Conservation (phyloP, 2,329 filamentous ascomycete species). For the Aspergillus transmontanensis region DNA sequence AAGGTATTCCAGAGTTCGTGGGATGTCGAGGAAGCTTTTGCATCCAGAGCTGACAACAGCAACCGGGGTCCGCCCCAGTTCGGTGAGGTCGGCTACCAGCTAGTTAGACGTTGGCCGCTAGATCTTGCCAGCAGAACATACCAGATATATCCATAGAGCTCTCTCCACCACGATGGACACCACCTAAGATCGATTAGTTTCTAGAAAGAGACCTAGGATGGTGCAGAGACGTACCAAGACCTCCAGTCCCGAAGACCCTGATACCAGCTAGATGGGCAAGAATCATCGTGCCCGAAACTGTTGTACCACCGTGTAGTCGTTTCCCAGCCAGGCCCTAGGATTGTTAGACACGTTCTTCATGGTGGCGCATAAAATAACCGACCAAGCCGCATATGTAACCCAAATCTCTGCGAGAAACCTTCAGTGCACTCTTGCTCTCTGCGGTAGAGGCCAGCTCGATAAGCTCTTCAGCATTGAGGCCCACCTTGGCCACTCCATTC, state of each 20-base stretch:
- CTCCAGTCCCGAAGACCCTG: constrained; percentile 90
- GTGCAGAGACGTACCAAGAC: constrained; percentile 60
- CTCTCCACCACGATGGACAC: constrained; percentile 88
- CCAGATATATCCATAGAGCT: constrained; percentile 83
- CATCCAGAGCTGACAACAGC: constrained; percentile 88
- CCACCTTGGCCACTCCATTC: constrained; percentile 79
- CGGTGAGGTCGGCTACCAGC: constrained; percentile 77
- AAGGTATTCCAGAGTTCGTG: constrained; percentile 79
- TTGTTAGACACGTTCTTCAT: constrained; percentile 4
- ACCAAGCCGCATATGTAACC: constrained; percentile 79
- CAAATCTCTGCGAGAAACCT: constrained; percentile 85
- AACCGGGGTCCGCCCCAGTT: constrained; percentile 85
- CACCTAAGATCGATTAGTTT: constrained; percentile 51
- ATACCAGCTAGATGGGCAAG: constrained; percentile 86
- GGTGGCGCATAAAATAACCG: constrained; percentile 30
- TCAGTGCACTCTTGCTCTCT: constrained; percentile 68
- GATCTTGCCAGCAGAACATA: constrained; percentile 20
- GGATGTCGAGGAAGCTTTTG: constrained; percentile 94
- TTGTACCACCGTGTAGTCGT: constrained; percentile 83
- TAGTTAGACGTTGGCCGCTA: background rate
- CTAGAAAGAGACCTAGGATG: too few species aligned
- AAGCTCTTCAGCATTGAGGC: constrained; percentile 72
- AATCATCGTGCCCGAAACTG: constrained; percentile 89
- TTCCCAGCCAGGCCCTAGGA: constrained; percentile 64
- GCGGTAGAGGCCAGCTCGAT: constrained; percentile 67